phyloP scores from a whole-genome alignment of 1,284 basidiomycete genomes.

The Kalmanozyma brasiliensis region DNA sequence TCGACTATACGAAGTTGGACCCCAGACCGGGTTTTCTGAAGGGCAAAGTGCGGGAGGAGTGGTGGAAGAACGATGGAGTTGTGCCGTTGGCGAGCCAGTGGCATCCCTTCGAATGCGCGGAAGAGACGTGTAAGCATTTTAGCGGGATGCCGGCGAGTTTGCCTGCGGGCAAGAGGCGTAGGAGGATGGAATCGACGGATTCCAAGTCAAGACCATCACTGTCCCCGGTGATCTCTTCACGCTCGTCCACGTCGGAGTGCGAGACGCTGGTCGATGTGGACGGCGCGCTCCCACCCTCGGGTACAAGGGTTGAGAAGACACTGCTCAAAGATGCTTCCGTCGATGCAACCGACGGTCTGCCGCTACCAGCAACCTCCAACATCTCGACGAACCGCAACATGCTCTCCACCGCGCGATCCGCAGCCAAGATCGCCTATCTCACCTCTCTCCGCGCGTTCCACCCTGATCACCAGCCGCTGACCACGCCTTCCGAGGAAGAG shows the following conservation, averaged over 20 bases:
- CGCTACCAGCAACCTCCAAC: constrained; percentile 20
- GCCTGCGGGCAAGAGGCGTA: constrained; percentile 11
- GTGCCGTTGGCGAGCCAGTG: constrained; percentile 52
- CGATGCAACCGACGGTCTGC: no score
- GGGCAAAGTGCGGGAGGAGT: background rate
- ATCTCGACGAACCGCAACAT: constrained; percentile 5
- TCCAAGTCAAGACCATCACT: background rate
- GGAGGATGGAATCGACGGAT: constrained; percentile 14
- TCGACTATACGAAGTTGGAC: constrained; percentile 28
- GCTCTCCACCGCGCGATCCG: constrained; percentile 11
- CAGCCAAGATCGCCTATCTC: constrained; percentile 19
- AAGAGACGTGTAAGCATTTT: constrained; percentile 22
- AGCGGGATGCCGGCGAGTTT: constrained; percentile 24
- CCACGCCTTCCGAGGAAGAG: constrained; percentile 33
- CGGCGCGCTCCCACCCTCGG: background rate
- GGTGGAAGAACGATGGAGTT: constrained; percentile 55
- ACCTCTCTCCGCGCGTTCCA: constrained; percentile 25
- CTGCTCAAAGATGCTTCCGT: no score
- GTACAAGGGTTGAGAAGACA: no score
- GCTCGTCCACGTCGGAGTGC: constrained; percentile 1
- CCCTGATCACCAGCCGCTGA: constrained; percentile 16
- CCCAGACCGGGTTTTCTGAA: constrained; percentile 15
- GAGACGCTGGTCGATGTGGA: constrained; percentile 12
- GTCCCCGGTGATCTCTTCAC: background rate
- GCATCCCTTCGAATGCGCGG: constrained; percentile 44